These are phyloP conservation scores for Solanum rostratum DNA, from an alignment of 257 asterid species.

Conservation along the genomic window DNA sequence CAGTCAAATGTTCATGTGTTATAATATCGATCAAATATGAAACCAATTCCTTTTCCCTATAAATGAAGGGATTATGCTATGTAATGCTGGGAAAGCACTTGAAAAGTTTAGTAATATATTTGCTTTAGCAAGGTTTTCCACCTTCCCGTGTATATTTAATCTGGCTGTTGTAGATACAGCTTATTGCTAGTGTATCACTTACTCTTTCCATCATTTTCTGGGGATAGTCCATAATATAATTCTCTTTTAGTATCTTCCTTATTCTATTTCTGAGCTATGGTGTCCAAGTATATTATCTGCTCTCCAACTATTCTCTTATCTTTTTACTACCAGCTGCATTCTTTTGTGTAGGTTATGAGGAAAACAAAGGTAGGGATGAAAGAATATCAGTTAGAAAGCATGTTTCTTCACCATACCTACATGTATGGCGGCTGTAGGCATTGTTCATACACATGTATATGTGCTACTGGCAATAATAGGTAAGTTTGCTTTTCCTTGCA, in stretches of 20 bases:
- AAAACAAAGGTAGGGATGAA: constrained; percentile 70
- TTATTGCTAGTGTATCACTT: neutral
- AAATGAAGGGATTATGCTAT: neutral
- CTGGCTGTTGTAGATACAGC: neutral
- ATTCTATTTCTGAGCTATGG: neutral
- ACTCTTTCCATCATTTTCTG: neutral
- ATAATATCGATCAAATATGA: neutral
- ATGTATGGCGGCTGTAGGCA: constrained; percentile 97
- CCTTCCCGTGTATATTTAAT: neutral
- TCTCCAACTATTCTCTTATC: neutral
- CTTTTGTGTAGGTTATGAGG: constrained; percentile 69
- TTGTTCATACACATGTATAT: constrained; percentile 96
- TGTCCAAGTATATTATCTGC: neutral
- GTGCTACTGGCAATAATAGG: constrained; percentile 94
- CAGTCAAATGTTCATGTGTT: neutral
- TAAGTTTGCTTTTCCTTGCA: constrained; percentile 5
- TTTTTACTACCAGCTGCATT: constrained; percentile 11
- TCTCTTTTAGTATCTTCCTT: neutral
- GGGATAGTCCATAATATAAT: neutral
- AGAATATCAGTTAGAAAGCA: constrained; percentile 91
- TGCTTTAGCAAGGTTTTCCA: neutral
- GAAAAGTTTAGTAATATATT: neutral
- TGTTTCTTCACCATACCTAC: constrained; percentile 97
- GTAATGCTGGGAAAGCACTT: neutral
- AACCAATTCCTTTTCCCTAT: neutral